Percentiles rank a stretch among this genome's conserved stretches.
Evolutionary conservation across 1,139 yeast genomes (phyloP).

Genomic region (Sugiyamaella sp.): DNA sequence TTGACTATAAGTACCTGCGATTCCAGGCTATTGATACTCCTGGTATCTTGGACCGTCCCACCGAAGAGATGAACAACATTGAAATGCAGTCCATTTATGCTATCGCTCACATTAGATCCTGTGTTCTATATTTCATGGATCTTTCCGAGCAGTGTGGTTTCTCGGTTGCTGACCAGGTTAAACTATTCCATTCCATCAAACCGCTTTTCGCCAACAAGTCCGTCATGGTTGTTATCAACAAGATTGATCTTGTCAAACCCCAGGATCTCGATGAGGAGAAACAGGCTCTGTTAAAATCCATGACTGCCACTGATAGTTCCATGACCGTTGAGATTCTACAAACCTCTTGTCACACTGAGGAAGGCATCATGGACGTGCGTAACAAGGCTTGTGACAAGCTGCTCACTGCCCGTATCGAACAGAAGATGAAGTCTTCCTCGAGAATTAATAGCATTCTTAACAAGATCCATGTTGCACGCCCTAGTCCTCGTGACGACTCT

Average conservation of each 20-base stretch:
- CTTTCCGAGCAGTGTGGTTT: slow-evolving; percentile 98
- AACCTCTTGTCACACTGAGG: slow-evolving; percentile 92
- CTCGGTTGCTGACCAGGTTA: slow-evolving; percentile 95
- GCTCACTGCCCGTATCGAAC: slow-evolving; percentile 94
- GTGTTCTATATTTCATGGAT: slow-evolving; percentile 97
- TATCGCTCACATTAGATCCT: slow-evolving; percentile 95
- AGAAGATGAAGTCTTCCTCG: slow-evolving; percentile 90
- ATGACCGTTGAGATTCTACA: slow-evolving; percentile 78
- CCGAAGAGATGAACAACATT: slow-evolving; percentile 98
- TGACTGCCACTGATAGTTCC: slow-evolving; percentile 36
- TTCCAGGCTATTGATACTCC: slow-evolving; percentile 99
- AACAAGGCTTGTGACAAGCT: slow-evolving; percentile 97
- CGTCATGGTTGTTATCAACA: slow-evolving; percentile 93
- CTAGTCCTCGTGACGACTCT: slow-evolving; percentile 83
- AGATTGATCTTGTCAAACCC: slow-evolving; percentile 83
- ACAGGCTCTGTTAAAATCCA: slow-evolving; percentile 68
- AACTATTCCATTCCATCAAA: slow-evolving; percentile 93
- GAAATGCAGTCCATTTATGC: slow-evolving; percentile 99
- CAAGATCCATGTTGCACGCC: slow-evolving; percentile 93
- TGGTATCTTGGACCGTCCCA: slow-evolving; percentile 97
- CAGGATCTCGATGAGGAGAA: slow-evolving; percentile 82
- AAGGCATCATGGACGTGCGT: slow-evolving; percentile 93
- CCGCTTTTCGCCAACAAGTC: slow-evolving; percentile 97
- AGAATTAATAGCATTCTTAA: slow-evolving; percentile 87
- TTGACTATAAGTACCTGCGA: slow-evolving; percentile 94